Base-by-base conservation (phyloP, 2,329 filamentous ascomycete genomes). In the Calonectria hongkongensis region DNA sequence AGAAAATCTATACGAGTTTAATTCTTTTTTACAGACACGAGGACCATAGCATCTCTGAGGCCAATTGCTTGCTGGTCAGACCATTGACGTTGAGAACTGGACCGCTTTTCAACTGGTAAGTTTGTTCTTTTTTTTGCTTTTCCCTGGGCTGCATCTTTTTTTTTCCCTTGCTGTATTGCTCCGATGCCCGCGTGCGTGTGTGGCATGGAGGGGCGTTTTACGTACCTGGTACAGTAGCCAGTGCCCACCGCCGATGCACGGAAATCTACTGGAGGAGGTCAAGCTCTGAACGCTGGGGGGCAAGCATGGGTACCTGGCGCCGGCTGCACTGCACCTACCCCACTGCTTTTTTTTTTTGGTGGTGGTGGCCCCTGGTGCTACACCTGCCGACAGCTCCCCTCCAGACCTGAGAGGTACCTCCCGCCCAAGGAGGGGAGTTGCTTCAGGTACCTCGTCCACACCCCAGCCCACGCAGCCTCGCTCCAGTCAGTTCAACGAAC, bases 401-500 rank as follows among this genome's bases (percentile, higher is more conserved):
- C 43, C 65, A 58, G 21, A 56, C 43, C n/a, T 47, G 28, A 27
- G 54, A 71, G 65, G 70, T 72, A 72, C 70, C 70, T 72, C 54
- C 27, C 12, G 54, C 43, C 62, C 50, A 43, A 27, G 51, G 48
- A 39, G 39, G 64, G 64, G 47, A 66, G 63, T 66, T 66, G 63
- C 48, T 47, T 56, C 30, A 76, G 65, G 76, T 73, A 76, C 74
- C 58, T 67, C 68, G 39, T 45, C 30, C 50, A 43, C 58, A 25
- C 67, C 70, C 63, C 74, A 60, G 70, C 50, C 66, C 70, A 45
- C 68, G 77, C 78, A 78, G 75, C 76, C 75, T 80, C 76, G 73
- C 77, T 48, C 67, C 77, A 75, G 75, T 78, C 77, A 75, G 75
- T 78, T 68, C 79, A 80, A 77, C 75, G 71, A 79, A 79, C 74